Evolutionary conservation across 345 rosid genomes (phyloP).

Genomic region (Eucalyptus shirleyi): DNA sequence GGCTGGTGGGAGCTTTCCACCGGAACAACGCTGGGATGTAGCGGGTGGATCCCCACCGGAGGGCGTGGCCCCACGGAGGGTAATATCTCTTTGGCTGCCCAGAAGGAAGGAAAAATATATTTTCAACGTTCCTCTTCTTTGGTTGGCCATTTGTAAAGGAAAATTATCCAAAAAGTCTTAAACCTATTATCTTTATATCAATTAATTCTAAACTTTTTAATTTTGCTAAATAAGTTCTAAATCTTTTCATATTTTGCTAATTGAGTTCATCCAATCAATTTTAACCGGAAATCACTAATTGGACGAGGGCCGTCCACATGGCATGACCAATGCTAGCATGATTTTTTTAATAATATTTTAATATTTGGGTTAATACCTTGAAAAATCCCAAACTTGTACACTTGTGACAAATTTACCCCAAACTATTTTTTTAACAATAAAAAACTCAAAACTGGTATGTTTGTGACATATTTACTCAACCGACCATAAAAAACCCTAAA

Average conservation of each 20-base stretch:
- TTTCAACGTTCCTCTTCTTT: not conserved
- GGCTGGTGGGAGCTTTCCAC: not conserved
- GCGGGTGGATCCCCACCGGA: not conserved
- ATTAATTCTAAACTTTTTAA: not conserved
- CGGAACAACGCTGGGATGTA: not conserved
- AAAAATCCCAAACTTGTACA: too few species aligned
- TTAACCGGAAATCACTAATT: accelerated
- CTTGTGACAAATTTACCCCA: too few species aligned
- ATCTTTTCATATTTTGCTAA: not conserved
- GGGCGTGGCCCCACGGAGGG: not conserved
- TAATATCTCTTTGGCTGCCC: not conserved
- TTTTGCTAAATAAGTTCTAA: not conserved
- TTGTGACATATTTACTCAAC: too few species aligned
- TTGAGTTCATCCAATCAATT: accelerated
- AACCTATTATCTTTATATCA: accelerated
- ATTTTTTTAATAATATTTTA: too few species aligned
- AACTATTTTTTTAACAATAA: too few species aligned
- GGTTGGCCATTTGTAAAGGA: not conserved
- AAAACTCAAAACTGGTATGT: too few species aligned
- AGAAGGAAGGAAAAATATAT: not conserved
- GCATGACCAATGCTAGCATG: accelerated
- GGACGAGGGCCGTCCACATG: accelerated
- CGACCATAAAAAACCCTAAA: too few species aligned
- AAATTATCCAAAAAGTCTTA: not conserved
- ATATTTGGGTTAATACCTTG: too few species aligned